Conservation (phyloP, 2,329 filamentous ascomycete genomes). For the Hymenoscyphus infarciens region DNA sequence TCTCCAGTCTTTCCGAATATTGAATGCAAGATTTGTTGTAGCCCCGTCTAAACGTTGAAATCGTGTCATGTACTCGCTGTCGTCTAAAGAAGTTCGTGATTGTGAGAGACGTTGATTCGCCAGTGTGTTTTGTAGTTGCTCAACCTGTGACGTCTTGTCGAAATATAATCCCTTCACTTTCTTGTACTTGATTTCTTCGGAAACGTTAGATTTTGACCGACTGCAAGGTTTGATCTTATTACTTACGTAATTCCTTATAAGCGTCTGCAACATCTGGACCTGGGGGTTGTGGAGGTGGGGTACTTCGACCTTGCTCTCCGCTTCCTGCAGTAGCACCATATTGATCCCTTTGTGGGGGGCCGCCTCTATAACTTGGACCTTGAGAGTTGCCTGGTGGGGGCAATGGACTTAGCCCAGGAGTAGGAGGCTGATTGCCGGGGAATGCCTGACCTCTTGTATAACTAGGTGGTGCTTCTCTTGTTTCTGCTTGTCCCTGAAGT, state of each 20-base stretch:
- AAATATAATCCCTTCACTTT: conserved; percentile 98
- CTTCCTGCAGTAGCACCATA: conserved; percentile 21
- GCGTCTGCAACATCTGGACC: conserved; percentile 35
- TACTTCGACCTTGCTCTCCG: conserved; percentile 44
- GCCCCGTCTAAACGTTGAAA: conserved; percentile 91
- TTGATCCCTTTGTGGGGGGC: conserved; percentile 34
- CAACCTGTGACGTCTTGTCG: conserved; percentile 84
- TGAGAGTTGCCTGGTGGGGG: conserved; percentile 22
- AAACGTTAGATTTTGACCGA: conserved; percentile 15
- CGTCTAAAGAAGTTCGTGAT: conserved; percentile 89
- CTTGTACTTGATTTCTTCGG: conserved; percentile 88
- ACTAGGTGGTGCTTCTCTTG: conserved; percentile 30
- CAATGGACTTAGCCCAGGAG: conserved; percentile 27
- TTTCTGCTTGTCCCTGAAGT: conserved; percentile 27
- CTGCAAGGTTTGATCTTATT: background rate
- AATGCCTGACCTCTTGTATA: conserved; percentile 29
- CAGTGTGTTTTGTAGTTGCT: conserved; percentile 94
- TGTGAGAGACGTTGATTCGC: conserved; percentile 93
- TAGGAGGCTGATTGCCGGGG: conserved; percentile 24
- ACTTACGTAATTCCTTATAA: conserved; percentile 44
- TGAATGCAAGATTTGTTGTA: conserved; percentile 91
- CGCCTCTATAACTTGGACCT: conserved; percentile 33
- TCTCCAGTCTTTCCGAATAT: conserved; percentile 93
- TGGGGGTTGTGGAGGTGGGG: conserved; percentile 40
- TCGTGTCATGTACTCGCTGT: conserved; percentile 85